Percentiles rank a stretch among this genome's conserved stretches.
phyloP scores from a whole-genome alignment of 352 stramenopile species.

The Blastocystis sp. region DNA sequence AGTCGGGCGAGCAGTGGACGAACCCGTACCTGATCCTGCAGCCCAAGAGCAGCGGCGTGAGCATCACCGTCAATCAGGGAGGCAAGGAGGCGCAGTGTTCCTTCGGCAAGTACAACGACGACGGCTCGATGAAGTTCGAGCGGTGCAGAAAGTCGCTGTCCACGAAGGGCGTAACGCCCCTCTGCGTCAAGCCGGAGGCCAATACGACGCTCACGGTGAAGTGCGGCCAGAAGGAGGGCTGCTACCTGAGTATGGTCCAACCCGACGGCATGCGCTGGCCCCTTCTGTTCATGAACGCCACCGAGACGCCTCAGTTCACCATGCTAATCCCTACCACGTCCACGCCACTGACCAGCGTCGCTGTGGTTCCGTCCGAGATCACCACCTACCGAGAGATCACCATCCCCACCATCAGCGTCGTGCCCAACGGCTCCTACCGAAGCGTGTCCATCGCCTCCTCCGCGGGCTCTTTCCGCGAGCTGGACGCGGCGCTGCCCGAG shows the following conservation, averaged over 20 bases:
- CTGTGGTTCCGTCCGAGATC: not conserved
- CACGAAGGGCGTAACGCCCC: not conserved
- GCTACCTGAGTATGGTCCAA: not conserved
- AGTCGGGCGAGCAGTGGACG: conserved; percentile 1
- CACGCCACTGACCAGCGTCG: not conserved
- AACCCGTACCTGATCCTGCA: not conserved
- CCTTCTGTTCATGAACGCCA: not conserved
- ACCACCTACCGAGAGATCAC: not conserved
- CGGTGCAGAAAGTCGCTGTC: not conserved
- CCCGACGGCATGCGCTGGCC: conserved; percentile 6
- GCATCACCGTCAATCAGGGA: not conserved
- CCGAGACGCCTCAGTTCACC: too few species aligned
- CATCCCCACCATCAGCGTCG: not conserved
- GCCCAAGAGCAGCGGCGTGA: not conserved
- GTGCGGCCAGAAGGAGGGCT: not conserved
- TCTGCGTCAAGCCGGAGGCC: too few species aligned
- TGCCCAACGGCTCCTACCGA: conserved; percentile 21
- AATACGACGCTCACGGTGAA: too few species aligned
- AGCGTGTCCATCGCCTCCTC: not conserved
- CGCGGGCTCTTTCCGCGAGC: not conserved
- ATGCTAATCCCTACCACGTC: not conserved
- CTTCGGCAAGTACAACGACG: not conserved
- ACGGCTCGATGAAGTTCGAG: not conserved
- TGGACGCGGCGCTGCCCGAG: not conserved
- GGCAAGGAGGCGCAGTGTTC: not conserved